A percentile compares a stretch with the other conserved stretches of the same genome.
phyloP scores from a whole-genome alignment of 495 filamentous ascomycete genomes.

The Xylaria bambusicola region DNA sequence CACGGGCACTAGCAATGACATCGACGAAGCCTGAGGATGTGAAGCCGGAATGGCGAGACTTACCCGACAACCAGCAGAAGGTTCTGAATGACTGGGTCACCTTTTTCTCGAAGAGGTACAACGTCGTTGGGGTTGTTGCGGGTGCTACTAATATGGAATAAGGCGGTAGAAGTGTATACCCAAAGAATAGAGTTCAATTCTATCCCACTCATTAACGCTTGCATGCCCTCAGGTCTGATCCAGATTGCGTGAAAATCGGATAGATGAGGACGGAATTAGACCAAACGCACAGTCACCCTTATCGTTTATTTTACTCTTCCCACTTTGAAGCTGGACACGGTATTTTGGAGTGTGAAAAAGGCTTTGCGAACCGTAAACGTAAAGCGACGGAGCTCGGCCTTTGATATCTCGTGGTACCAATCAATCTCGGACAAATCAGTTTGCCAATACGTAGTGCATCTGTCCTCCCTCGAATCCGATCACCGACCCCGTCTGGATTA shows the following conservation, averaged over 20 bases:
- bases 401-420: conserved; percentile 12
- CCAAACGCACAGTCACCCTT: too few species aligned
- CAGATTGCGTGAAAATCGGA: too few species aligned
- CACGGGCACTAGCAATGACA: conserved; percentile 80
- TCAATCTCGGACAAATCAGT: conserved; percentile 3
- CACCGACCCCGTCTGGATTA: neutral
- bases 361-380: neutral
- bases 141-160: conserved; percentile 53
- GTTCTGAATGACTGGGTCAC: conserved; percentile 88
- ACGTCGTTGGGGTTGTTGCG: conserved; percentile 80
- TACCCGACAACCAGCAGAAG: conserved; percentile 83
- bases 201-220: too few species aligned
- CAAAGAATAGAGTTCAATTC: neutral
- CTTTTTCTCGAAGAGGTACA: conserved; percentile 96
- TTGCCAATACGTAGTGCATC: neutral
- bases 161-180: neutral
- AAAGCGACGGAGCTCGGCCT: neutral
- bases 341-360: neutral
- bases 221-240: too few species aligned
- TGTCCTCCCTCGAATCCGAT: conserved; percentile 1
- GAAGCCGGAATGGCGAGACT: conserved; percentile 77
- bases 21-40: conserved; percentile 87
- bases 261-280: too few species aligned
- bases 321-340: neutral
- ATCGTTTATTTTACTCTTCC: neutral